These are phyloP conservation scores for Podospora conica DNA, from an alignment of 495 filamentous ascomycete genomes.

Conservation along the genomic window DNA sequence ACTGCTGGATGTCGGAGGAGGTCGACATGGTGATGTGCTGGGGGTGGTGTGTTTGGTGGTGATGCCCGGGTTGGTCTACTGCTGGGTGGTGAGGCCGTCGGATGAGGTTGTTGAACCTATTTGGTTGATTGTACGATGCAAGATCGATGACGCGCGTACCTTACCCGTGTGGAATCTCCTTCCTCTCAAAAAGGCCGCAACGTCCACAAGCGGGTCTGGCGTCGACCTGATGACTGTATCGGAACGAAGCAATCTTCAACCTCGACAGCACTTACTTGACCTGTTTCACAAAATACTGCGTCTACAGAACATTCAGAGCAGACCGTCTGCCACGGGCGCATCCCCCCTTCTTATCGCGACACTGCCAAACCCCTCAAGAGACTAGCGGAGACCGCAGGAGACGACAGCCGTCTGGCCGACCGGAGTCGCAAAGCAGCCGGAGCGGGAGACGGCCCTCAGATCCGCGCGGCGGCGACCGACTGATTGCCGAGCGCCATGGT, in stretches of 20 bases:
- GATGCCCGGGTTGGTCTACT: neutral
- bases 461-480: conserved; percentile 16
- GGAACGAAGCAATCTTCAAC: neutral
- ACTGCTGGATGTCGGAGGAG: conserved; percentile 30
- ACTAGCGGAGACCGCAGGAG: neutral
- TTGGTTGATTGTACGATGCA: neutral
- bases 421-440: neutral
- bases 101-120: neutral
- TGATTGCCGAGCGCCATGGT: conserved; percentile 5
- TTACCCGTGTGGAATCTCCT: neutral
- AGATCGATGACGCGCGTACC: neutral
- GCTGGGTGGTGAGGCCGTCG: neutral
- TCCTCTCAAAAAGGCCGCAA: neutral
- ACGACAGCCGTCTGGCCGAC: neutral
- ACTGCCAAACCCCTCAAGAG: neutral
- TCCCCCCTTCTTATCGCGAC: neutral
- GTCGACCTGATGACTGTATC: neutral
- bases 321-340: neutral
- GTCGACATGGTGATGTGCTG: conserved; percentile 18
- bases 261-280: neutral
- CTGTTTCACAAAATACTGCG: neutral
- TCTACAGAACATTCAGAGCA: neutral
- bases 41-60: neutral
- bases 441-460: conserved; percentile 27
- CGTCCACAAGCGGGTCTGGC: neutral